Percentiles rank a stretch among this genome's conserved stretches.
These are phyloP conservation scores for Rhizophagus clarus DNA, from an alignment of 192 early-diverging fungal species.

Conservation along the genomic window DNA sequence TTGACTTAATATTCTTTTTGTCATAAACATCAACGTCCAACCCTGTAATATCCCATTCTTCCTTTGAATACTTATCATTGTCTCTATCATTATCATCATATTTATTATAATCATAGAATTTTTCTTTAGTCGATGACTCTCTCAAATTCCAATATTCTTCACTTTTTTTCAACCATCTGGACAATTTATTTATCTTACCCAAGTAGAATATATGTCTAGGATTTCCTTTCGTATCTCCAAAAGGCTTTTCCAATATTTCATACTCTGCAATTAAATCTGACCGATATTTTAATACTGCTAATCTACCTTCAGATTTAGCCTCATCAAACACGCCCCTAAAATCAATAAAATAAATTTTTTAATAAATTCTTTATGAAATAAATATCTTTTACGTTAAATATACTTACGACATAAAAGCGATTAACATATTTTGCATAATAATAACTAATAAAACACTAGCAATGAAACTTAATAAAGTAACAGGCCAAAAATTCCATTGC, in stretches of 20 bases:
- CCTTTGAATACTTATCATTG: background rate
- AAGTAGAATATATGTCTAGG: slow-evolving; percentile 9
- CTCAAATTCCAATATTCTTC: slow-evolving; percentile 3
- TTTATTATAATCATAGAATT: background rate
- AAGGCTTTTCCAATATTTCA: slow-evolving; percentile 18
- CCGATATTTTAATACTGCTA: slow-evolving; percentile 2
- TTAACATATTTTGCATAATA: slow-evolving; percentile 30
- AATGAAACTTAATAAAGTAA: background rate
- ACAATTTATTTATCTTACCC: background rate
- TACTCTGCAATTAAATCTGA: slow-evolving; percentile 11
- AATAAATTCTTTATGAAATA: background rate
- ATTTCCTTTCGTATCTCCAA: background rate
- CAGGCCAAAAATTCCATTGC: slow-evolving; percentile 24
- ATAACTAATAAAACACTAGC: slow-evolving; percentile 21
- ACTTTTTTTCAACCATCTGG: background rate
- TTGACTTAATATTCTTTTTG: background rate
- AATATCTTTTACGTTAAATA: background rate
- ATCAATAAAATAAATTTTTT: background rate
- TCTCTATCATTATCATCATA: background rate
- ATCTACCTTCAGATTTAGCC: background rate
- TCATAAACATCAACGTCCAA: background rate
- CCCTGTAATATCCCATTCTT: background rate
- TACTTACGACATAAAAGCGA: slow-evolving; percentile 28
- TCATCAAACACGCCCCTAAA: slow-evolving; percentile 15
- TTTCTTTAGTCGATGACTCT: background rate